Base-by-base conservation (phyloP, 208 protist genomes). In the Leishmania arabica region DNA sequence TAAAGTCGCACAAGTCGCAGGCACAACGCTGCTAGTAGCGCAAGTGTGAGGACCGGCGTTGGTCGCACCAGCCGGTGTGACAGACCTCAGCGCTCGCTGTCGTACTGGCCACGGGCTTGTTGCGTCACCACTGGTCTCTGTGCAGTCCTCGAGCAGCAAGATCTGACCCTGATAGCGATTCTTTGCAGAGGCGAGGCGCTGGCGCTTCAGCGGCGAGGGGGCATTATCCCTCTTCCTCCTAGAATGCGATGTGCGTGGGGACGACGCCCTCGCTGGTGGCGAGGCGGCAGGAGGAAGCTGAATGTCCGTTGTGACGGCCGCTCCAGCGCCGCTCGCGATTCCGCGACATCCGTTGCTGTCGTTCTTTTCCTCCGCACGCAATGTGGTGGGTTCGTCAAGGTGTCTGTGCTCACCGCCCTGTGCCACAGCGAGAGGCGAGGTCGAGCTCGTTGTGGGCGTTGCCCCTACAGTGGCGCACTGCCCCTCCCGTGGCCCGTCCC, bases 101-200 rank as follows among this genome's bases (percentile, higher is more conserved):
- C 11, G 40, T n/a, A 4, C 15, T n/a, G 45, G 45, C 11, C 3
- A 21, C 27, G 45, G 53, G 45, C 9, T 24, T 27, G 69, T 37
- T 37, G 17, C 45, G 9, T 51, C 24, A 11, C 6, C 9, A 9
- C 9, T 45, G 9, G 45, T 56, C 45, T 53, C 69, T 1, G 69
- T 74, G 45, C 69, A 74, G 45, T 49, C 69, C 45, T 74, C 69
- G 9, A 74, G 69, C n/a, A 21, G 27, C 69, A 74, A 54, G 27
- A 74, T 54, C 69, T 74, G 45, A 49, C 69, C 69, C 69, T 74
- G 69, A 37, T 74, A 54, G 45, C 45, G 69, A 54, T 45, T 45
- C 27, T 27, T 49, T 27, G 21, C 21, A 9, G 45, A 27, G 45
- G 3, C 24, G 15, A 27, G 40, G 6, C 31, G 69, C 31, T 56